These are phyloP conservation scores for Lactifluus echinatus DNA, from an alignment of 768 basidiomycete species.

Conservation along the genomic window DNA sequence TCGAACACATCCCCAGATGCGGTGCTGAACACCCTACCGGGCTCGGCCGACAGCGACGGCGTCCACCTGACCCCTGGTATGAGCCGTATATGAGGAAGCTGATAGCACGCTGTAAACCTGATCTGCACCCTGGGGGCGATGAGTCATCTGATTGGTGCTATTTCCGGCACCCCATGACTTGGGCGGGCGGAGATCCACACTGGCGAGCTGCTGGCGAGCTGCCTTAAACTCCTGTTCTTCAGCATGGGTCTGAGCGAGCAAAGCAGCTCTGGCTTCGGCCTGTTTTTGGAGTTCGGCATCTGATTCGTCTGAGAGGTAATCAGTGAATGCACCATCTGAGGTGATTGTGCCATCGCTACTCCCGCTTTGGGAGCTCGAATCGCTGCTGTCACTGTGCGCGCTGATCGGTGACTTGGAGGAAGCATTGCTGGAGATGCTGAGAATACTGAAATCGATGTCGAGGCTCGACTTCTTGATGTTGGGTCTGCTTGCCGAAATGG, in stretches of 20 bases:
- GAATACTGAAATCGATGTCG: conserved; percentile 33
- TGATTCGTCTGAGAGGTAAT: conserved; percentile 89
- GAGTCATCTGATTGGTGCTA: conserved; percentile 10
- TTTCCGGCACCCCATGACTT: conserved; percentile 55
- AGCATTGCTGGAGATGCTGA: conserved; percentile 31
- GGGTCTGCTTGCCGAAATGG: conserved; percentile 18
- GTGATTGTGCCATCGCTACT: conserved; percentile 69
- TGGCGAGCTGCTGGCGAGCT: conserved; percentile 68
- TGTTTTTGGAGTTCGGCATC: conserved; percentile 82
- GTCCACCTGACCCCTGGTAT: conserved; percentile 21
- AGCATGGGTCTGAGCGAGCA: conserved; percentile 69
- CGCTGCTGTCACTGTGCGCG: conserved; percentile 48
- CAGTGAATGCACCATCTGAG: conserved; percentile 82
- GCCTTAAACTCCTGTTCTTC: conserved; percentile 79
- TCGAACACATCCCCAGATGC: conserved; percentile 1
- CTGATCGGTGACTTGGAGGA: conserved; percentile 27
- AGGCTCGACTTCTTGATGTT: conserved; percentile 22
- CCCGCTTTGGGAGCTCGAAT: conserved; percentile 39
- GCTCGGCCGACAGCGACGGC: conserved; percentile 17
- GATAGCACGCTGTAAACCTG: conserved; percentile 10
- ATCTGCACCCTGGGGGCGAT: conserved; percentile 11
- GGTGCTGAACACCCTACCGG: conserved; percentile 3
- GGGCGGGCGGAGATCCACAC: conserved; percentile 67
- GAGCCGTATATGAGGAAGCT: conserved; percentile 10
- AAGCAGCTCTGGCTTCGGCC: conserved; percentile 69